Conservation (phyloP, 768 basidiomycete genomes). For the Termitomyces sp. region DNA sequence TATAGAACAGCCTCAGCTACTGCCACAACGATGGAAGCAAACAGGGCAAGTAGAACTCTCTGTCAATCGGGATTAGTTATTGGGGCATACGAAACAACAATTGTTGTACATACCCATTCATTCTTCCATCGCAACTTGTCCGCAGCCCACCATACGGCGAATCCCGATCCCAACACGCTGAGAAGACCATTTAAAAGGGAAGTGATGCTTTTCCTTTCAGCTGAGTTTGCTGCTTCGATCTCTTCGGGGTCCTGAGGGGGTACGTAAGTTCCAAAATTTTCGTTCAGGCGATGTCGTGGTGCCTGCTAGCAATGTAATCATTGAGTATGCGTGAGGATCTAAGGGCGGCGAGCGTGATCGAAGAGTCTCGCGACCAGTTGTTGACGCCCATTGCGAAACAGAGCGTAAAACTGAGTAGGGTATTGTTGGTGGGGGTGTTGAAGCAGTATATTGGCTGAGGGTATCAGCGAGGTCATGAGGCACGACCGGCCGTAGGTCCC, state of each 20-base stretch:
- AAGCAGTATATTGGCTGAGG: conserved; percentile 37
- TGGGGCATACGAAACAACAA: background rate
- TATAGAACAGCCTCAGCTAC: conserved; percentile 67
- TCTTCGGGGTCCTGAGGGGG: conserved; percentile 46
- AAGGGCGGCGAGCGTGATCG: conserved; percentile 39
- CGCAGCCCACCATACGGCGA: conserved; percentile 73
- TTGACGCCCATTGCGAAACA: conserved; percentile 69
- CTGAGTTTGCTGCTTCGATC: conserved; percentile 39
- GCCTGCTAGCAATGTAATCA: conserved; percentile 76
- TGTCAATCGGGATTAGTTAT: conserved; percentile 20
- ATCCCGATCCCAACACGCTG: conserved; percentile 63
- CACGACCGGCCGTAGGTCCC: conserved; percentile 40
- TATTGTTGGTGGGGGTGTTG: conserved; percentile 43
- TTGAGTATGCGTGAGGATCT: conserved; percentile 54
- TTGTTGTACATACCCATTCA: conserved; percentile 63
- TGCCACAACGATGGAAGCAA: conserved; percentile 63
- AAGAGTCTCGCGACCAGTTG: conserved; percentile 41
- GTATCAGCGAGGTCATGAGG: conserved; percentile 41
- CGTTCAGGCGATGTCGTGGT: conserved; percentile 76
- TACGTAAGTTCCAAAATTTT: conserved; percentile 54
- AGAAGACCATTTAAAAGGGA: conserved; percentile 69
- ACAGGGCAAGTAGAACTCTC: conserved; percentile 62
- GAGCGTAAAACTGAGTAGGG: conserved; percentile 57
- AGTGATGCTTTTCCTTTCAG: conserved; percentile 66
- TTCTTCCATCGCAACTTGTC: conserved; percentile 58